Evolutionary conservation across 169 alveolate genomes (phyloP), one percentile per base, ranked within the genome.

Genomic region (Plasmodium ovale): DNA sequence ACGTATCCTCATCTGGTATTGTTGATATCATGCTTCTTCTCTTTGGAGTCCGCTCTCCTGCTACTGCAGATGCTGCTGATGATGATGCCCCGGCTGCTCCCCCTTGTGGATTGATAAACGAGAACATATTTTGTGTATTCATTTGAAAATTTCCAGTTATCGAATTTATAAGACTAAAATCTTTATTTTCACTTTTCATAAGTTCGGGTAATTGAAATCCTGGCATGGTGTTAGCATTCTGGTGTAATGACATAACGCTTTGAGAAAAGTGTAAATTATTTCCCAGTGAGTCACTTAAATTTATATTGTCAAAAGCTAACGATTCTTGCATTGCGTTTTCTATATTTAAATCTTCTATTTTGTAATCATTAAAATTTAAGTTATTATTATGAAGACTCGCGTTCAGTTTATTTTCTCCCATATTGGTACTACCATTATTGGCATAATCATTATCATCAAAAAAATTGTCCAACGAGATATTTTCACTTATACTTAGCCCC

Each of bases 271-370:
- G 62, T 19, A 79, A 49, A 79, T 79, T 64, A 54, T 64, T 79
- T 23, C 58, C 70, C 14, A 42, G 9, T 16, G 82, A 79, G 65
- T 79, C 68, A 58, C 65, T 79, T 59, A 73, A 73, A 73, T 73
- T 73, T 71, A 79, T 53, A 39, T 65, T 79, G 19, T 79, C 89
- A 79, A 79, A 79, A 29, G 33, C 62, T 39, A 79, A n/a, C 21
- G 89, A 79, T 65, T 79, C 89, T 49, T 79, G 89, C 89, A 79
- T 79, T 19, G 65, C 82, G 65, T 79, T 79, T 35, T 79, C 89
- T 59, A 79, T 79, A 25, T 79, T 79, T 29, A 79, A 79, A 79
- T 79, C 89, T 9, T 79, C 89, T 31, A 79, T 79, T 51, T 33
- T 47, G 42, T 51, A 65, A 62, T 74, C 73, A 74, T 60, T 47